These are phyloP conservation scores for Aspergillus pseudoterreus DNA, from an alignment of 2,329 filamentous ascomycete genomes.

Conservation along the genomic window DNA sequence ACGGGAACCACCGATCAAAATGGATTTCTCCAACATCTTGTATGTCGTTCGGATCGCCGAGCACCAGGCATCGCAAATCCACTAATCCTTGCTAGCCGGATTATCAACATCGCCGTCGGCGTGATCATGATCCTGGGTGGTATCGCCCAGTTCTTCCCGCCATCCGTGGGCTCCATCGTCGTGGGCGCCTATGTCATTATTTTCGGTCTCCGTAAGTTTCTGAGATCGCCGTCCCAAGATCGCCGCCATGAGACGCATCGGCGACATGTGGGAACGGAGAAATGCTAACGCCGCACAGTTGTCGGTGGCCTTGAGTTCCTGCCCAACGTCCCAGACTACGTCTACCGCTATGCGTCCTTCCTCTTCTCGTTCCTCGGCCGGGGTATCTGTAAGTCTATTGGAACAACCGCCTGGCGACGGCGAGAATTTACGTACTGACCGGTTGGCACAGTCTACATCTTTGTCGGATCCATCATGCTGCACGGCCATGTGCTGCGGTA, in stretches of 20 bases:
- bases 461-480: constrained; percentile 82
- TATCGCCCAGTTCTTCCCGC: constrained; percentile 47
- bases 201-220: constrained; percentile 72
- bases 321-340: constrained; percentile 77
- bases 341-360: constrained; percentile 92
- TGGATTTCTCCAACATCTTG: constrained; percentile 94
- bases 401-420: background rate
- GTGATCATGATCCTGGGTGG: constrained; percentile 85
- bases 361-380: constrained; percentile 96
- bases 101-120: constrained; percentile 87
- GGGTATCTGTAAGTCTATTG: constrained; percentile 74
- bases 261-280: background rate
- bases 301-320: constrained; percentile 79
- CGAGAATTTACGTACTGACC: constrained; percentile 3
- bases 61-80: constrained; percentile 1
- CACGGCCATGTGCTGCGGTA: constrained; percentile 63
- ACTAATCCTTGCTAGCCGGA: constrained; percentile 60
- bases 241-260: too few species aligned
- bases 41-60: constrained; percentile 47
- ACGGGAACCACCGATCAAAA: constrained; percentile 41
- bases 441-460: constrained; percentile 77
- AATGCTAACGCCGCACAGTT: constrained; percentile 43
- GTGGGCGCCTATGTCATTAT: constrained; percentile 83
- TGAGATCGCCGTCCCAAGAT: background rate
- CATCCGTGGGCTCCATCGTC: constrained; percentile 60